phyloP scores from a whole-genome alignment of 139 green algal genomes.

The Asterochloris erici region DNA sequence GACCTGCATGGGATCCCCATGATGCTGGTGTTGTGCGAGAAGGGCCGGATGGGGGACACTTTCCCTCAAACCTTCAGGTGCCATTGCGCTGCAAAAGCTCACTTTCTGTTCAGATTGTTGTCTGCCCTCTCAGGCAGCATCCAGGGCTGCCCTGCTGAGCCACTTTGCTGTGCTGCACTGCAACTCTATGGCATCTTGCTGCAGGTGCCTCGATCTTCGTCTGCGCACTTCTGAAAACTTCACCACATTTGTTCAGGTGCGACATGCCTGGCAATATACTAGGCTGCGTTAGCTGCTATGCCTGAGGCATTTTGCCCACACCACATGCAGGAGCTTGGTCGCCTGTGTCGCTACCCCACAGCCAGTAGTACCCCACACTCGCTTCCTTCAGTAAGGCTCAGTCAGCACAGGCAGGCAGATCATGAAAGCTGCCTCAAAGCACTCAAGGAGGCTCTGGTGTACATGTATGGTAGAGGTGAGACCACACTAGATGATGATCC shows the following conservation, averaged over 20 bases:
- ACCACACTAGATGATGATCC: background rate
- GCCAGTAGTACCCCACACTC: too few species aligned
- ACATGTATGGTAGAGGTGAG: background rate
- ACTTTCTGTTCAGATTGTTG: too few species aligned
- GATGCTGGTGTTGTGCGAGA: slow-evolving; percentile 18
- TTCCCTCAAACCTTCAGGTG: slow-evolving; percentile 10
- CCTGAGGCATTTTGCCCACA: background rate
- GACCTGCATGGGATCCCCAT: slow-evolving; percentile 14
- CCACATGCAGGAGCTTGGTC: background rate
- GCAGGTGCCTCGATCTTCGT: too few species aligned
- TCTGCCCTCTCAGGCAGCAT: too few species aligned
- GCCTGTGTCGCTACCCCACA: slow-evolving; percentile 1
- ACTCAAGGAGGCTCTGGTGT: background rate
- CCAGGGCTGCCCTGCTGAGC: too few species aligned
- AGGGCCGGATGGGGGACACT: slow-evolving; percentile 19
- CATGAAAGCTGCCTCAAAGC: background rate
- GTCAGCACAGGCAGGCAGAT: background rate
- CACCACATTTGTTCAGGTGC: background rate
- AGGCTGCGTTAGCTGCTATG: background rate
- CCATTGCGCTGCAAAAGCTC: too few species aligned
- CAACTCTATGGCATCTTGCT: too few species aligned
- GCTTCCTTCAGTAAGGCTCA: background rate
- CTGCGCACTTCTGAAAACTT: background rate
- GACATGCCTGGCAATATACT: background rate
- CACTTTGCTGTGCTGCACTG: too few species aligned